Evolutionary conservation across 768 basidiomycete genomes (phyloP).

Genomic region (Lactarius sp.): DNA sequence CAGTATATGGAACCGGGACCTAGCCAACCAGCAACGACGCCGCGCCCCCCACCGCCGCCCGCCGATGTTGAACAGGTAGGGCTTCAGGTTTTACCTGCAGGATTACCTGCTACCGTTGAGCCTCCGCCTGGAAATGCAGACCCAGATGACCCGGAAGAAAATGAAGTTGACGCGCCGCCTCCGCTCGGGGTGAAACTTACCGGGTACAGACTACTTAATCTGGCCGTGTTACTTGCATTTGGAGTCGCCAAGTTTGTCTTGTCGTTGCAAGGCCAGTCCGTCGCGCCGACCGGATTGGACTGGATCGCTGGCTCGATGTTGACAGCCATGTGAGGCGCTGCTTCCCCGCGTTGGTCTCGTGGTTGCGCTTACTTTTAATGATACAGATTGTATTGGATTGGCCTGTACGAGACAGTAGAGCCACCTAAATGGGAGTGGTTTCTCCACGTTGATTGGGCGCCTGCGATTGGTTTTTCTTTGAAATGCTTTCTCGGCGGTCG

Average conservation of each 20-base stretch:
- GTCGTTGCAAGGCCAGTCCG: not conserved
- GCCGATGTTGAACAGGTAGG: not conserved
- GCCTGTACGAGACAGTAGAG: not conserved
- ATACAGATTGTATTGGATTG: conserved; percentile 7
- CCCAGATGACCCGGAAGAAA: not conserved
- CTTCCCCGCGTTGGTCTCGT: not conserved
- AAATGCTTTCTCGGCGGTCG: conserved; percentile 4
- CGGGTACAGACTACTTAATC: conserved; percentile 5
- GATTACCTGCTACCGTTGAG: not conserved
- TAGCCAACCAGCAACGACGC: not conserved
- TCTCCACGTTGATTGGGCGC: conserved; percentile 1
- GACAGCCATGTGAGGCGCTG: not conserved
- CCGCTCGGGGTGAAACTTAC: conserved; percentile 13
- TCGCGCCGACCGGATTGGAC: not conserved
- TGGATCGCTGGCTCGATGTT: conserved; percentile 1
- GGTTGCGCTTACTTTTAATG: not conserved
- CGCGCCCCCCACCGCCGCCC: not conserved
- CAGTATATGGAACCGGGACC: not conserved
- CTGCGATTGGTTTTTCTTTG: not conserved
- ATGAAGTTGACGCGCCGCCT: not conserved
- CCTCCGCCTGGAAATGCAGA: not conserved
- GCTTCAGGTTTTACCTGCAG: not conserved
- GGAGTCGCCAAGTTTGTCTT: conserved; percentile 7
- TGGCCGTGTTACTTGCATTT: not conserved
- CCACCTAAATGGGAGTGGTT: conserved; percentile 10